These are phyloP conservation scores for Lupinus albus DNA, from an alignment of 306 rosid genomes.

Conservation along the genomic window DNA sequence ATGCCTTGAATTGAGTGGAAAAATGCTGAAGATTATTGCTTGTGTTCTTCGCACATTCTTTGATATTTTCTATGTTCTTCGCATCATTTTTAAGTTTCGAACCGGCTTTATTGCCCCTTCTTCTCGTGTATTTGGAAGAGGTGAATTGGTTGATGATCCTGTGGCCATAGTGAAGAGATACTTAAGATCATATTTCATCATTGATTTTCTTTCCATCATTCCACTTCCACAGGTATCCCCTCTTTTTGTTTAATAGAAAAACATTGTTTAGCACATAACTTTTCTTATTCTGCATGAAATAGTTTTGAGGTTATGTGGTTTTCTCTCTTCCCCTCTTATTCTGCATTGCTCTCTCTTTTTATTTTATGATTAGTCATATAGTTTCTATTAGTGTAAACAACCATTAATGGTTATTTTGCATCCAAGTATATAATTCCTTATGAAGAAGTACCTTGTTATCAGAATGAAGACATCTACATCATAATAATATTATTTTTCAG, in stretches of 20 bases:
- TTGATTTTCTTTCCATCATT: constrained; percentile 78
- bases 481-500: background rate
- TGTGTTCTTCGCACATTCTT: constrained; percentile 77
- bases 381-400: background rate
- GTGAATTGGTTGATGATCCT: constrained; percentile 62
- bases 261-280: background rate
- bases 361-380: background rate
- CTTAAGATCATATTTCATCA: constrained; percentile 61
- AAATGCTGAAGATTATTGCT: constrained; percentile 53
- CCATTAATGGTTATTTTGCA: background rate
- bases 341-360: background rate
- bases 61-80: constrained; percentile 76
- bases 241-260: too few species aligned
- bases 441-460: background rate
- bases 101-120: constrained; percentile 89
- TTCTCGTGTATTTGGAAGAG: constrained; percentile 87
- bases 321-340: too few species aligned
- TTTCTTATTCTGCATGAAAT: background rate
- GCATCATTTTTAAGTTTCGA: constrained; percentile 71
- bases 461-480: background rate
- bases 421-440: background rate
- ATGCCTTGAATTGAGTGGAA: constrained; percentile 51
- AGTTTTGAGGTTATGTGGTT: too few species aligned
- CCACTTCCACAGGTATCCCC: constrained; percentile 86
- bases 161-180: constrained; percentile 69